Evolutionary conservation across 2,329 filamentous ascomycete species (phyloP), one percentile per base, ranked within the genome.

Genomic region (Calonectria naviculata): DNA sequence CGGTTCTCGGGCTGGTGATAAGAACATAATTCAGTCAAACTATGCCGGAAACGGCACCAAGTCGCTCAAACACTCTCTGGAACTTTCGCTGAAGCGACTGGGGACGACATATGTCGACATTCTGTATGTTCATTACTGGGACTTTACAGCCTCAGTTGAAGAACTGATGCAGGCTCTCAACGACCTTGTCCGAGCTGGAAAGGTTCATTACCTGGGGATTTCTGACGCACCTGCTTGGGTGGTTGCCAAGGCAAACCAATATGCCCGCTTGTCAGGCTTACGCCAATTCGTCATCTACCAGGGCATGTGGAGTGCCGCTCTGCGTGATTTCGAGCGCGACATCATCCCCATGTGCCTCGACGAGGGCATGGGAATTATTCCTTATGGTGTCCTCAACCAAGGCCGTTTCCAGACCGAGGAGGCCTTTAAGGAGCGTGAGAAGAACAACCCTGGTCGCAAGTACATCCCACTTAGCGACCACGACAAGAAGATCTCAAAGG

Each of bases 151-250:
- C n/a, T 88, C 87, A 0, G 89, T 93, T 60, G 85, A 88, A 0
- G 92, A 94, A 77, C 62, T 94, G 52, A 94, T 94, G 92, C 90
- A 93, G 70, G 87, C 87, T 0, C 85, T 94, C 49, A 92, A 93
- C 78, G 83, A 86, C 24, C 83, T 93, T 10, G 90, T 93, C 1
- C 68, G 79, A 0, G 78, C 85, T 7, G 91, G 92, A 24, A 93
- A 93, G 75, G 91, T 94, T 0, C 66, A 84, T 19, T 93, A 93
- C 74, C 84, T 94, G 0, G 92, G 93, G 2, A 86, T 93, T 80
- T 91, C 87, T 46, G 92, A 94, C 75, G 90, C 90, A 0, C 93
- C 92, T 0, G 92, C 92, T 8, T 94, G 92, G 92, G 81, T 93
- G n/a, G 91, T 93, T 29, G 87, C 86, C 78, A 91, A 91, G 78